Percentiles rank a stretch among this genome's conserved stretches.
phyloP scores from a whole-genome alignment of 1,284 basidiomycete genomes.

The Prillingera fragicola region DNA sequence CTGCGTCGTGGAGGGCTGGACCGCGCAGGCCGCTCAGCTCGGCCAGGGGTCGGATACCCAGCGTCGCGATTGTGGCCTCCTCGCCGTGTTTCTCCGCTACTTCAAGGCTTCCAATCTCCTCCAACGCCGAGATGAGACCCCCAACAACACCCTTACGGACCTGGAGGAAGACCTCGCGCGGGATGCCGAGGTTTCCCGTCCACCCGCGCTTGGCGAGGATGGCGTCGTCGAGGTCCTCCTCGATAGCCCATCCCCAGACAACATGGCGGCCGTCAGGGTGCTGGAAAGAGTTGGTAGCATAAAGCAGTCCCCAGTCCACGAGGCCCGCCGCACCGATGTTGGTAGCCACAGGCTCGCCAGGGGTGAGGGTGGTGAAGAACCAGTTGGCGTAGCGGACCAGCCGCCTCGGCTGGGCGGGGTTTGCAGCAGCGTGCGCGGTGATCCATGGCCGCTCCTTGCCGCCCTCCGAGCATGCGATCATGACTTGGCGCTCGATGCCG shows the following conservation, averaged over 20 bases:
- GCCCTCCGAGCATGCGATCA: conserved; percentile 7
- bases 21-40: conserved; percentile 8
- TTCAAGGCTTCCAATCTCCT: conserved; percentile 6
- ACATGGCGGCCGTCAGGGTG: conserved; percentile 7
- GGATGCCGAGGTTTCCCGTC: conserved; percentile 21
- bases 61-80: conserved; percentile 1
- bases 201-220: conserved; percentile 12
- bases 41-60: conserved; percentile 12
- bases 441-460: neutral
- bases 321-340: conserved; percentile 7
- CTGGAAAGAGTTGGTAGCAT: conserved; percentile 15
- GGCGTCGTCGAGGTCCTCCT: conserved; percentile 16
- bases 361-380: neutral
- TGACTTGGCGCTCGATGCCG: neutral
- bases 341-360: neutral
- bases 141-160: conserved; percentile 2
- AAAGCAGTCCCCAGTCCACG: conserved; percentile 18
- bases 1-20: neutral
- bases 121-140: conserved; percentile 2
- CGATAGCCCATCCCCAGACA: conserved; percentile 21
- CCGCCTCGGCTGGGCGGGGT: neutral
- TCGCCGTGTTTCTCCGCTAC: too few relatives aligned
- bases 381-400: conserved; percentile 3
- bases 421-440: neutral
- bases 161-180: conserved; percentile 18